Conservation (phyloP, 148 eudicot species). For the Fagopyrum tataricum region DNA sequence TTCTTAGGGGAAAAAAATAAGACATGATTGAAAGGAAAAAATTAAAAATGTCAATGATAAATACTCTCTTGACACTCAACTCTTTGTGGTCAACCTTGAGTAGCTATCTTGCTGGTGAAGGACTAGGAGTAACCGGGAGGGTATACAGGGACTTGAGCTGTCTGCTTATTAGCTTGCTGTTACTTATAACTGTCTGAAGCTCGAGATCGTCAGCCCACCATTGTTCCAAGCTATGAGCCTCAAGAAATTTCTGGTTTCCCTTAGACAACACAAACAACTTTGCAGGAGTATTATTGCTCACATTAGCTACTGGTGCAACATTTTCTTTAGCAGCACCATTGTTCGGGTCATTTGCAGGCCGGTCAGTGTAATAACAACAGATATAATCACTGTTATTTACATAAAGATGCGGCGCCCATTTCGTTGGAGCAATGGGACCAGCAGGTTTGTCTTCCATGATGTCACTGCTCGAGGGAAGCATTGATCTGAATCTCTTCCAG, state of each 20-base stretch:
- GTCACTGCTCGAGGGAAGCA: constrained; percentile 56
- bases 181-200: constrained; percentile 52
- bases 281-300: constrained; percentile 29
- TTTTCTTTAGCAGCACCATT: constrained; percentile 44
- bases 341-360: constrained; percentile 15
- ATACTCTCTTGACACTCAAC: not conserved
- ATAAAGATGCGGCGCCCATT: constrained; percentile 79
- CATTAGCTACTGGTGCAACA: constrained; percentile 30
- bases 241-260: constrained; percentile 83
- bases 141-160: constrained; percentile 67
- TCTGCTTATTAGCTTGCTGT: constrained; percentile 68
- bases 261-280: constrained; percentile 78
- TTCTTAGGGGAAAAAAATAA: not conserved
- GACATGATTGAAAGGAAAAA: not conserved
- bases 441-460: constrained; percentile 21
- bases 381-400: constrained; percentile 86
- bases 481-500: constrained; percentile 60
- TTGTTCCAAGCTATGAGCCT: constrained; percentile 83
- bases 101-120: constrained; percentile 8
- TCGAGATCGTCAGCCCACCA: constrained; percentile 98
- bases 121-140: constrained; percentile 29
- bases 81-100: not conserved
- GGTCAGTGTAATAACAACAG: constrained; percentile 68
- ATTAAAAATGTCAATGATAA: not conserved
- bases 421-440: constrained; percentile 20